Evolutionary conservation across 345 rosid species (phyloP).

Genomic region (Aethionema arabicum): DNA sequence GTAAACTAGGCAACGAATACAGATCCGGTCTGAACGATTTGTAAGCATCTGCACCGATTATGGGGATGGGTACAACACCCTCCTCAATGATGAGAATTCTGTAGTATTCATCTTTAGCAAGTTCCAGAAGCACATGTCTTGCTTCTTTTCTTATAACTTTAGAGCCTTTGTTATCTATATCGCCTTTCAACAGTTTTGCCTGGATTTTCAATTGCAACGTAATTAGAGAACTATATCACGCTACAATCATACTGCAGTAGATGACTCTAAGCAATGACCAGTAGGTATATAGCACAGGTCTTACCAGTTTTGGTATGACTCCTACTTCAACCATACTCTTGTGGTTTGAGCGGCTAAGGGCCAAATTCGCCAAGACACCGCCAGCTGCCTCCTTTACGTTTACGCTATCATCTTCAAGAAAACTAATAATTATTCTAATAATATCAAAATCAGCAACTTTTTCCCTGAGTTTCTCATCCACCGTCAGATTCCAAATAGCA

Average conservation of each 20-base stretch:
- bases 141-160: conserved; percentile 69
- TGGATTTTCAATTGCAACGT: conserved; percentile 31
- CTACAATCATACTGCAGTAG: background rate
- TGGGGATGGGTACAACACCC: conserved; percentile 75
- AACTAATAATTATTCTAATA: conserved; percentile 57
- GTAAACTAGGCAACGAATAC: conserved; percentile 79
- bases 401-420: conserved; percentile 63
- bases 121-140: conserved; percentile 71
- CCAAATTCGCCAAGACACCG: conserved; percentile 77
- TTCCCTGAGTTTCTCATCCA: conserved; percentile 61
- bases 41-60: conserved; percentile 76
- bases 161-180: conserved; percentile 44
- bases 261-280: background rate
- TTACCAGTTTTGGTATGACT: conserved; percentile 76
- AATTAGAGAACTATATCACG: conserved; percentile 4
- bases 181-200: conserved; percentile 59
- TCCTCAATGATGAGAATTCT: conserved; percentile 80
- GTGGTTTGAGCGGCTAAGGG: conserved; percentile 60
- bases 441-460: conserved; percentile 60
- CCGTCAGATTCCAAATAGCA: conserved; percentile 81
- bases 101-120: conserved; percentile 71
- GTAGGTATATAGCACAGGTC: conserved; percentile 22
- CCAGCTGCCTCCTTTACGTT: conserved; percentile 80
- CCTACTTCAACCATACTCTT: conserved; percentile 72
- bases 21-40: conserved; percentile 61